Evolutionary conservation across 345 rosid genomes (phyloP), one percentile per base, ranked within the genome.

Genomic region (Angophora floribunda): DNA sequence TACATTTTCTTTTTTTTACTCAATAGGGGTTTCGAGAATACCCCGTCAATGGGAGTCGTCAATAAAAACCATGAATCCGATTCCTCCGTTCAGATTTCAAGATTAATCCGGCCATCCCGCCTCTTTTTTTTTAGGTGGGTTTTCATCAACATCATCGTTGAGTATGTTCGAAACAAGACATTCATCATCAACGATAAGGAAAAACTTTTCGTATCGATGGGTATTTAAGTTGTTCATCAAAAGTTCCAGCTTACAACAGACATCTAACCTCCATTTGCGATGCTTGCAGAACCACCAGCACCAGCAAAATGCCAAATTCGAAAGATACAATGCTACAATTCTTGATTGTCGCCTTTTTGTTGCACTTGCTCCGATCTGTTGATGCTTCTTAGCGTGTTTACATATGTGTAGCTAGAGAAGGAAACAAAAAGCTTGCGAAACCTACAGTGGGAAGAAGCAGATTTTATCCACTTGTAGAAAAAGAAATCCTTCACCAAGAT

Each of bases 371-470:
- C 57, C 52, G n/a, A 88, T 13, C 47, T 12, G 85, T 87, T 32
- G 85, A 97, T 94, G 93, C 90, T 95, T 36, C 91, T 82, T 51
- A 97, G 95, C 10, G 95, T 91, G 87, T 96, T 96, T 47, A 90
- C 90, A 21, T 95, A 97, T 28, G 96, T 96, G 88, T 96, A 97
- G 75, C 99, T 96, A 88, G 99, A 96, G 87, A 96, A 94, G 32
- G 94, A 92, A 80, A 97, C 94, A 21, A 97, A 96, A 89, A 97
- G 96, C 93, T 95, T 97, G 50, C 97, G 93, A 65, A 97, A 96
- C 99, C 99, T 97, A 95, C 84, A 41, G 10, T 41, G 49, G 6
- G 2, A 75, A 41, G 84, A 45, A 75, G 49, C 13, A 75, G 22
- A 41, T 10, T 41, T 75, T 21, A 75, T 41, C 84, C 84, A 75